Conservation (phyloP, 23 red algal genomes). For the Agarophyton chilense region DNA sequence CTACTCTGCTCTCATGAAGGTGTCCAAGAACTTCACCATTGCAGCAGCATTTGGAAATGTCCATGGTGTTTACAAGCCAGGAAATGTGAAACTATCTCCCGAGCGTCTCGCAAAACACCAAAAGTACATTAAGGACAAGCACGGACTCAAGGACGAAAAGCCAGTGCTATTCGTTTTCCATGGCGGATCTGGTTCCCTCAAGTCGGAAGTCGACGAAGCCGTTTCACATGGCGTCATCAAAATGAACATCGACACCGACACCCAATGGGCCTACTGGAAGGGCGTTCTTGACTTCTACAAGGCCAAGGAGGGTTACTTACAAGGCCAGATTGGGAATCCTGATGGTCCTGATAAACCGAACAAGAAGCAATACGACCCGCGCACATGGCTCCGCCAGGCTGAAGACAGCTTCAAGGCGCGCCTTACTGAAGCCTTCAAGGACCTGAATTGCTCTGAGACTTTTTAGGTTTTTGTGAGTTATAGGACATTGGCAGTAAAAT, state of each 20-base stretch:
- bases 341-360: conserved; percentile 80
- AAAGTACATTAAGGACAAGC: conserved; percentile 67
- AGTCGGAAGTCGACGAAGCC: conserved; percentile 63
- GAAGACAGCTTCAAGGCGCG: conserved; percentile 63
- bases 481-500: neutral
- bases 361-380: conserved; percentile 80
- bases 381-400: conserved; percentile 70
- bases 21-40: conserved; percentile 75
- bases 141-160: conserved; percentile 62
- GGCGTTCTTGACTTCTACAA: conserved; percentile 73
- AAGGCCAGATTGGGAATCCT: conserved; percentile 75
- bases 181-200: conserved; percentile 71
- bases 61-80: conserved; percentile 84
- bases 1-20: conserved; percentile 65
- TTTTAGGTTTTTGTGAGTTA: conserved; percentile 39
- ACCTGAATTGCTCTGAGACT: conserved; percentile 42
- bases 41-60: conserved; percentile 81
- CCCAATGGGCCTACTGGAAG: conserved; percentile 82
- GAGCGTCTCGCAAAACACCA: conserved; percentile 66
- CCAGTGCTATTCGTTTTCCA: conserved; percentile 75
- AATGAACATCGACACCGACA: conserved; percentile 84
- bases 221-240: conserved; percentile 69
- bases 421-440: conserved; percentile 64
- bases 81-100: conserved; percentile 72
- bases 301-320: conserved; percentile 77